These are phyloP conservation scores for Penicillium herquei DNA, from an alignment of 495 filamentous ascomycete genomes.

Conservation along the genomic window DNA sequence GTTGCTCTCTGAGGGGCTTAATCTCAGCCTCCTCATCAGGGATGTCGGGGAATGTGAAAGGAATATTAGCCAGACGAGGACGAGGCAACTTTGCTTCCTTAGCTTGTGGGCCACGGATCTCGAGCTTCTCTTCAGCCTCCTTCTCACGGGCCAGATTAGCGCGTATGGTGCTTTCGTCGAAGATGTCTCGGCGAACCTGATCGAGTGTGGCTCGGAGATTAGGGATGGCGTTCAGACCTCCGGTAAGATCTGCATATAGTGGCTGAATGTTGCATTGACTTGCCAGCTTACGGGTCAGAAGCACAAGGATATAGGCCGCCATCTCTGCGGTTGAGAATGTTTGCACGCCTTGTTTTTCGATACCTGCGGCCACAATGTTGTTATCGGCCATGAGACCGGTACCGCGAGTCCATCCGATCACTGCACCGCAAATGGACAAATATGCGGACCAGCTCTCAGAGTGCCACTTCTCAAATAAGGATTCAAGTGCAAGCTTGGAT, in stretches of 20 bases:
- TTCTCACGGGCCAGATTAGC: conserved; percentile 97
- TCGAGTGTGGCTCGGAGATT: conserved; percentile 87
- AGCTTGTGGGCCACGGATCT: too few species aligned
- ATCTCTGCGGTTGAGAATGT: conserved; percentile 99
- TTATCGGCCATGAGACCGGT: conserved; percentile 98
- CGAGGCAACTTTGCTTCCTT: conserved; percentile 54
- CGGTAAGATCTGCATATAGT: conserved; percentile 95
- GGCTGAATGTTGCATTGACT: conserved; percentile 95
- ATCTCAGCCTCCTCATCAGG: conserved; percentile 91
- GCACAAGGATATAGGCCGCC: conserved; percentile 95
- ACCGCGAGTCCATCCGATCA: conserved; percentile 98
- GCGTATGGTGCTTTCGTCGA: conserved; percentile 92
- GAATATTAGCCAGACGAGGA: conserved; percentile 87
- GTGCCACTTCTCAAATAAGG: conserved; percentile 97
- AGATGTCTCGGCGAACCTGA: conserved; percentile 89
- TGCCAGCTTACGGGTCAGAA: conserved; percentile 92
- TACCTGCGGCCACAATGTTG: conserved; percentile 94
- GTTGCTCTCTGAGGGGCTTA: conserved; percentile 76
- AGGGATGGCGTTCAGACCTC: conserved; percentile 94
- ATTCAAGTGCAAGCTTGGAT: conserved; percentile 95
- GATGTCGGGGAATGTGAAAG: conserved; percentile 86
- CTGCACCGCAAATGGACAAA: conserved; percentile 96
- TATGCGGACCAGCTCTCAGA: conserved; percentile 97
- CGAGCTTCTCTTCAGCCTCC: conserved; percentile 84
- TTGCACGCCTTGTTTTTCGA: conserved; percentile 92